These are phyloP conservation scores for Penicillium cosmopolitanum DNA, from an alignment of 495 filamentous ascomycete genomes.

Conservation along the genomic window DNA sequence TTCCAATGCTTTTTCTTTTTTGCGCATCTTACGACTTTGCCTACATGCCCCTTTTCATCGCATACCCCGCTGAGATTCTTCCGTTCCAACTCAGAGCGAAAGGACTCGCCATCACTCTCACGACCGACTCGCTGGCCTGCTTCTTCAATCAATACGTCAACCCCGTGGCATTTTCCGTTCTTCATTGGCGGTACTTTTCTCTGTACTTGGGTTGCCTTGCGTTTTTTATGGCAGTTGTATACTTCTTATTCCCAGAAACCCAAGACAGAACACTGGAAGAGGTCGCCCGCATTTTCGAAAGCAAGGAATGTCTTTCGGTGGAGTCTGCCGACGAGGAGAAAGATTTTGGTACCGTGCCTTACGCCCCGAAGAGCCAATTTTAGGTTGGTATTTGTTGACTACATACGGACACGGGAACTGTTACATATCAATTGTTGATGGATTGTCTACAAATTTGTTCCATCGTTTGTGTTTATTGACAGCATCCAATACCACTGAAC, in stretches of 20 bases:
- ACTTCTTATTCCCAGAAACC: constrained; percentile 71
- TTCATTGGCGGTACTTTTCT: constrained; percentile 61
- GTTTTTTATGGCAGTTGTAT: constrained; percentile 62
- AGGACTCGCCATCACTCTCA: constrained; percentile 66
- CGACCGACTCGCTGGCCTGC: constrained; percentile 60
- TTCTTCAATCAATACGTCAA: constrained; percentile 64
- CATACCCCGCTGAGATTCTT: constrained; percentile 68
- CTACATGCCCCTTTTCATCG: constrained; percentile 64
- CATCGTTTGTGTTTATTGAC: background rate
- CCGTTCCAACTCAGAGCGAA: constrained; percentile 72
- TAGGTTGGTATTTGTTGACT: background rate
- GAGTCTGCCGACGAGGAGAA: constrained; percentile 3
- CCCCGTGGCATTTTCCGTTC: constrained; percentile 54
- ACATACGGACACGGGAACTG: background rate
- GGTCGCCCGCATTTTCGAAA: constrained; percentile 12
- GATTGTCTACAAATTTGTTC: background rate
- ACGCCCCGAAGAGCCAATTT: background rate
- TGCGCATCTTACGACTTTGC: constrained; percentile 58
- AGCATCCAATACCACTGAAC: background rate
- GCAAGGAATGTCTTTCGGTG: background rate
- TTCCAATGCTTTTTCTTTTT: constrained; percentile 67
- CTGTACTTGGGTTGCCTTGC: constrained; percentile 59
- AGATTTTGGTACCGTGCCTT: background rate
- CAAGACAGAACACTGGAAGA: constrained; percentile 35
- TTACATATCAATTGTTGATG: background rate